A percentile compares a stretch with the other conserved stretches of the same genome.
phyloP scores from a whole-genome alignment of 2,329 filamentous ascomycete genomes.

The Hansfordia pulvinata region DNA sequence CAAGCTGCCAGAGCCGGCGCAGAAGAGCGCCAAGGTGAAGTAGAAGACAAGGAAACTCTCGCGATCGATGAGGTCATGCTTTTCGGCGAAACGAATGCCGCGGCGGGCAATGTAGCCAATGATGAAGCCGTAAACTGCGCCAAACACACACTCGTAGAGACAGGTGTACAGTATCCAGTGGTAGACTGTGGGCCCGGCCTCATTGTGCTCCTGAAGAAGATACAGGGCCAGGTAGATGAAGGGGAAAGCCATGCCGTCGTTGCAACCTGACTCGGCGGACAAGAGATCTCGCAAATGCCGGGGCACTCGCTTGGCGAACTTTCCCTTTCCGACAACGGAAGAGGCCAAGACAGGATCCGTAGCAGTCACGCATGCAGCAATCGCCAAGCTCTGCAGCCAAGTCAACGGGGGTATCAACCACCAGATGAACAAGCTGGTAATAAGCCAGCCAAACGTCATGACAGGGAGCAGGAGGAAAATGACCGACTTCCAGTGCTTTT shows the following conservation, averaged over 20 bases:
- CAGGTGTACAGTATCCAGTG: conserved; percentile 86
- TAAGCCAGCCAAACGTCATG: conserved; percentile 93
- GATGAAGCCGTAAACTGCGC: conserved; percentile 73
- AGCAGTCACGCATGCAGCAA: conserved; percentile 89
- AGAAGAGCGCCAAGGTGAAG: conserved; percentile 91
- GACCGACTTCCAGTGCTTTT: conserved; percentile 91
- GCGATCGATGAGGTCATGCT: conserved; percentile 74
- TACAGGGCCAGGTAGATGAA: conserved; percentile 92
- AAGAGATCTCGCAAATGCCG: conserved; percentile 93
- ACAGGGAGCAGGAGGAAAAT: conserved; percentile 78
- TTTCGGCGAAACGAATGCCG: conserved; percentile 78
- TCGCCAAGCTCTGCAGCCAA: conserved; percentile 81
- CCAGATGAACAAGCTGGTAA: conserved; percentile 90
- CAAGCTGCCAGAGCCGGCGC: conserved; percentile 82
- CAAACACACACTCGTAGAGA: conserved; percentile 91
- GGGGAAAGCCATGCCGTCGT: conserved; percentile 98
- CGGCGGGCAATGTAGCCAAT: conserved; percentile 86
- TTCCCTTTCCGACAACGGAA: conserved; percentile 96
- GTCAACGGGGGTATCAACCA: conserved; percentile 67
- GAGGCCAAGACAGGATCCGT: conserved; percentile 95
- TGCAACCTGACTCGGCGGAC: conserved; percentile 94
- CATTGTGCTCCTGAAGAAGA: conserved; percentile 66
- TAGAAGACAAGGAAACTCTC: conserved; percentile 99
- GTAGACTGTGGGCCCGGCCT: conserved; percentile 55
- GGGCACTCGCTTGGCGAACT: conserved; percentile 93